Conservation (phyloP, 1,139 yeast species). For the Zygosaccharomyces sapae region DNA sequence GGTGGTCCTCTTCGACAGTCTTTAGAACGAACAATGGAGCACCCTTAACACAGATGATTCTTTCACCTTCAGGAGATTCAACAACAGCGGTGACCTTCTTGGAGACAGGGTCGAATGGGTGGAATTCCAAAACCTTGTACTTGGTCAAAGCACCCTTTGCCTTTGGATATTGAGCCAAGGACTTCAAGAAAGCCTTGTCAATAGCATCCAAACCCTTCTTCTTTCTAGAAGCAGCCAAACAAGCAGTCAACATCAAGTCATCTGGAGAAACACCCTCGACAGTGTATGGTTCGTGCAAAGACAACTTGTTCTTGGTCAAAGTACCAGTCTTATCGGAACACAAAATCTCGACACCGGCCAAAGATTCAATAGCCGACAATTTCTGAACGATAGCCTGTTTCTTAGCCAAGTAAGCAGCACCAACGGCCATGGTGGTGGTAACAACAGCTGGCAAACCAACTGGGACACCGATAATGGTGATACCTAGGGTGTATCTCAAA, state of each 20-base stretch:
- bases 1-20: slow-evolving; percentile 96
- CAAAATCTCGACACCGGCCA: slow-evolving; percentile 98
- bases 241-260: slow-evolving; percentile 95
- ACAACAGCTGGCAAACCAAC: slow-evolving; percentile 99
- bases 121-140: slow-evolving; percentile 93
- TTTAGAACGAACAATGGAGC: slow-evolving; percentile 92
- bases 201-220: slow-evolving; percentile 98
- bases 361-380: slow-evolving; percentile 95
- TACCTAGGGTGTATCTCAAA: slow-evolving; percentile 91
- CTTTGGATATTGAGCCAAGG: slow-evolving; percentile 81
- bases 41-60: slow-evolving; percentile 96
- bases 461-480: slow-evolving; percentile 99
- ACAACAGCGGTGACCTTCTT: slow-evolving; percentile 94
- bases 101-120: slow-evolving; percentile 96
- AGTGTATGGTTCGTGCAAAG: slow-evolving; percentile 97
- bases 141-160: slow-evolving; percentile 93
- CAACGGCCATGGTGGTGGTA: slow-evolving; percentile 99
- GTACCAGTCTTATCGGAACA: slow-evolving; percentile 99
- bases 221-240: slow-evolving; percentile 98
- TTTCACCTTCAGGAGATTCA: slow-evolving; percentile 95
- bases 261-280: slow-evolving; percentile 98
- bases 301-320: slow-evolving; percentile 93
- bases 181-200: slow-evolving; percentile 94
- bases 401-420: slow-evolving; percentile 99
- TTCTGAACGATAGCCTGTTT: slow-evolving; percentile 98